Base-by-base conservation (phyloP, 768 basidiomycete species). In the Naematelia encephala region DNA sequence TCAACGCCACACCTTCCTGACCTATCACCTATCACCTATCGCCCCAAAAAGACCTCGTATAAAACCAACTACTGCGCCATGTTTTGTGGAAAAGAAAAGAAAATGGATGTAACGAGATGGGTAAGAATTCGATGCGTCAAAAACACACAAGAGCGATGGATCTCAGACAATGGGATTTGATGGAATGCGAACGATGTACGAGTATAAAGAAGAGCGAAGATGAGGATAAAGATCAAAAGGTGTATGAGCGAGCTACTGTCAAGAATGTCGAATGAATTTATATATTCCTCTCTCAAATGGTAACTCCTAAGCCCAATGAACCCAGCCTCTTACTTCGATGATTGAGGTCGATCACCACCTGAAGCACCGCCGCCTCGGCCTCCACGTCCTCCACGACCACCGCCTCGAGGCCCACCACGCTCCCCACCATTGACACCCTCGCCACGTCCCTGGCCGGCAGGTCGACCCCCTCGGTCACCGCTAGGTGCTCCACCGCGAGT, bases 381-480 rank as follows among this genome's bases (percentile, higher is more conserved):
- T 27, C 53, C 57, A 8, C 57, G 42, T n/a, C 59, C 44, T 10
- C 50, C 42, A 12, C 63, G 54, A 16, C 56, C 57, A 27, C 56
- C 39, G 44, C 58, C 58, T 11, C 51, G 58, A 22, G 47, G 39
- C 25, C 42, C 60, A 11, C 54, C 52, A 34, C 54, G 42, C 52
- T 46, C 56, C 25, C 57, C 55, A 48, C 46, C 55, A n/a, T 56
- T 49, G 34, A 42, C 51, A 52, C 59, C 60, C 46, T 58, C 54
- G 14, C 55, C 4, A 12, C 46, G 14, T 16, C 30, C 23, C 47
- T 49, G 29, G 22, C 43, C 57, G n/a, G 48, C 53, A 45, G 59
- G 59, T 23, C 19, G 39, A 23, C 51, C 52, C 30, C 51, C 52
- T 27, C 55, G 51, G 29, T 48, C 44, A 21, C 51, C 52, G 5